Evolutionary conservation across 345 rosid genomes (phyloP), one percentile per base, ranked within the genome.

Genomic region (Zanthoxylum bungeanum): DNA sequence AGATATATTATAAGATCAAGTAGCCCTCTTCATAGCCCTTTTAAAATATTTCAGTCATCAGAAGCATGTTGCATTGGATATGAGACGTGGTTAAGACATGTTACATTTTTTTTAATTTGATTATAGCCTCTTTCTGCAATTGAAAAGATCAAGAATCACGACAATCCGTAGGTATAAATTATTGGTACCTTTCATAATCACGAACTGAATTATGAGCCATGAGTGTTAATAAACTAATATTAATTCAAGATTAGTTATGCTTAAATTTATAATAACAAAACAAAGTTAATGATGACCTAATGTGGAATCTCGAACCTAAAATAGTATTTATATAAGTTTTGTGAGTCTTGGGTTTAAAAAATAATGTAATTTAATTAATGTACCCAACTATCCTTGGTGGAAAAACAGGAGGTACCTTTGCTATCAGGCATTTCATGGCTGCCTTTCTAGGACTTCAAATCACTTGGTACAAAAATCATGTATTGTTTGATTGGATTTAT

Each of bases 231-330:
- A 25, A 64, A 30, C 5, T 40, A 58, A 14, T 61, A 31, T 64
- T 62, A 9, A 58, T 65, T 47, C 2, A 10, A 33, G 50, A 46
- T 44, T 40, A 63, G 52, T 11, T 30, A 8, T 6, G 7, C 10
- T 44, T 64, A 2, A n/a, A 39, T 4, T 6, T 21, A 63, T 77
- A 46, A 56, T 34, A 10, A 40, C n/a, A 52, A 36, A 10, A 40
- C n/a, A 52, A 36, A 27, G 25, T 58, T 64, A 69, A 79, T 76
- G 75, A 77, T 73, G 68, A 66, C 40, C n/a, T 49, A 37, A 63
- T 25, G 78, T 75, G 81, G 74, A 76, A 71, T 65, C 60, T 71
- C 22, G 71, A 80, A 73, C 63, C 73, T 49, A 73, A 49, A 53
- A 53, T 37, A 40, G 3, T 67, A 51, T 71, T 70, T 46, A 51